A percentile compares a stretch with the other conserved stretches of the same genome.
These are phyloP conservation scores for Alternaria brassicicola DNA, from an alignment of 2,329 filamentous ascomycete species.

Conservation along the genomic window DNA sequence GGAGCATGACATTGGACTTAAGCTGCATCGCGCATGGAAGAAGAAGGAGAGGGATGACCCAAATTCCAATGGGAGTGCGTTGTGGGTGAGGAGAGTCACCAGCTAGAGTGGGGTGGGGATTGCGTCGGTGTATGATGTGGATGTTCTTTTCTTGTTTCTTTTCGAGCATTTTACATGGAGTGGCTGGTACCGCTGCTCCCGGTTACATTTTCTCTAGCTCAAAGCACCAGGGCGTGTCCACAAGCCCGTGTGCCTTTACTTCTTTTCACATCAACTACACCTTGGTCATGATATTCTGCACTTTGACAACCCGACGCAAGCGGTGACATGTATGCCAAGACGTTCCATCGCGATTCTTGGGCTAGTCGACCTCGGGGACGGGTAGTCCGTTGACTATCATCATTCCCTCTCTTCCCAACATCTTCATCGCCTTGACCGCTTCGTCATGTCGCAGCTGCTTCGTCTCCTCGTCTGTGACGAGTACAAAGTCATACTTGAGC, in stretches of 20 bases:
- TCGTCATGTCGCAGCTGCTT: constrained; percentile 68
- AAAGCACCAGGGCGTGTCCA: neutral
- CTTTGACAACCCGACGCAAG: neutral
- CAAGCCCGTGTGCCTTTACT: neutral
- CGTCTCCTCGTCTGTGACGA: constrained; percentile 74
- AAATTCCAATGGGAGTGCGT: constrained; percentile 36
- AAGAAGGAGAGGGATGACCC: constrained; percentile 49
- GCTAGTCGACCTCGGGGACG: constrained; percentile 69
- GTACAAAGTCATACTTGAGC: constrained; percentile 76
- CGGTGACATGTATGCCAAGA: neutral
- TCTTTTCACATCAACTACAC: neutral
- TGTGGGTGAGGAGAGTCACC: constrained; percentile 51
- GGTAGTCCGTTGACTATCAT: constrained; percentile 78
- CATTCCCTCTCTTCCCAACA: constrained; percentile 67
- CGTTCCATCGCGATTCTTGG: neutral
- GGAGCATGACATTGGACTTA: constrained; percentile 51
- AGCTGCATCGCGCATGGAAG: constrained; percentile 49
- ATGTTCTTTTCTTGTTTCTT: neutral
- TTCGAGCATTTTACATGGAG: neutral
- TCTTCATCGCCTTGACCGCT: constrained; percentile 69
- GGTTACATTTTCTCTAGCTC: neutral
- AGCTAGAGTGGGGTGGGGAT: neutral
- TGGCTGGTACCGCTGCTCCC: neutral
- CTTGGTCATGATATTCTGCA: neutral
- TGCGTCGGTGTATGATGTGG: neutral